These are phyloP conservation scores for Tolypocladium ovalisporum DNA, from an alignment of 2,329 filamentous ascomycete species.

Conservation along the genomic window DNA sequence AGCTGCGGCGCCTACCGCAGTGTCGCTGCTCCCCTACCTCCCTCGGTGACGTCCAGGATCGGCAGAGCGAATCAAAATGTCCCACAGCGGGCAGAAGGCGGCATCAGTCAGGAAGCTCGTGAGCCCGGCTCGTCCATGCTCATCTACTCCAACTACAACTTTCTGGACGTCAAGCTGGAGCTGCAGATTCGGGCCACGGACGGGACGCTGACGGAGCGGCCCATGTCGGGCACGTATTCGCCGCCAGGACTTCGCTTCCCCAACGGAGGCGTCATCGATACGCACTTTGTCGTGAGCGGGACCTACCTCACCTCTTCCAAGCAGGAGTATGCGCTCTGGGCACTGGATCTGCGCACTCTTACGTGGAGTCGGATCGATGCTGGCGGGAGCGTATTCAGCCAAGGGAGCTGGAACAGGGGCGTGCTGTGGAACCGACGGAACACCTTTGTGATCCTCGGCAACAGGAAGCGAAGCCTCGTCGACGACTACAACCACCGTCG, in stretches of 20 bases:
- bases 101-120: constrained; percentile 40
- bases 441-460: constrained; percentile 89
- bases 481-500: constrained; percentile 97
- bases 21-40: constrained; percentile 75
- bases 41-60: constrained; percentile 53
- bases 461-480: constrained; percentile 84
- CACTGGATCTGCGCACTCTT: constrained; percentile 74
- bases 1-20: constrained; percentile 95
- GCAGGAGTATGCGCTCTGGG: constrained; percentile 96
- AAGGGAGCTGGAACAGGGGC: constrained; percentile 95
- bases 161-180: constrained; percentile 91
- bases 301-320: constrained; percentile 97
- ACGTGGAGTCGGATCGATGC: constrained; percentile 96
- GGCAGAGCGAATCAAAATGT: constrained; percentile 44
- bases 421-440: constrained; percentile 89
- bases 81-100: constrained; percentile 29
- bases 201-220: constrained; percentile 72
- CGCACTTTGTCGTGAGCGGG: constrained; percentile 92
- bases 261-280: constrained; percentile 90
- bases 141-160: constrained; percentile 99
- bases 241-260: constrained; percentile 91
- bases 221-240: constrained; percentile 78
- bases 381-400: constrained; percentile 85
- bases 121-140: constrained; percentile 67
- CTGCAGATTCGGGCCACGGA: constrained; percentile 80